Percentiles rank a stretch among this genome's conserved stretches.
Conservation (phyloP, 768 basidiomycete species). For the Russula dissimulans region DNA sequence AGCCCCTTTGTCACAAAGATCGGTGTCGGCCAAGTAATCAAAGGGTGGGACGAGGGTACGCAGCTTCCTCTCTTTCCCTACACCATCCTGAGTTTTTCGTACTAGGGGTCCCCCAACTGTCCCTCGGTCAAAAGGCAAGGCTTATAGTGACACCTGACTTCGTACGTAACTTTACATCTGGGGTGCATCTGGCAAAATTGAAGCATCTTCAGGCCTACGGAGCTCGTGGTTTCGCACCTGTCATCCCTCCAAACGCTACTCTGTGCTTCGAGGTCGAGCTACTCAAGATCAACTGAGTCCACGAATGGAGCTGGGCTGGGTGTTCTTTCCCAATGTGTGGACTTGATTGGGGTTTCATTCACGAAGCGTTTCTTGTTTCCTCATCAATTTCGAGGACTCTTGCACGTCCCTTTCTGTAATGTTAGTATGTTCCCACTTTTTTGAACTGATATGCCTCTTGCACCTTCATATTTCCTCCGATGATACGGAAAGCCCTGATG, state of each 20-base stretch:
- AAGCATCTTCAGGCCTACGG: constrained; percentile 53
- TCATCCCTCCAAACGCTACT: constrained; percentile 68
- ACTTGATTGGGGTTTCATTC: constrained; percentile 14
- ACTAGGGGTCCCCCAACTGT: constrained; percentile 67
- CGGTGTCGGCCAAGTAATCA: constrained; percentile 76
- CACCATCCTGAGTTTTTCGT: constrained; percentile 6
- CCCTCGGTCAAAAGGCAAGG: constrained; percentile 63
- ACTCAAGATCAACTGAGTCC: constrained; percentile 48
- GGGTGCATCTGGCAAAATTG: constrained; percentile 1
- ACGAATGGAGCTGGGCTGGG: background rate
- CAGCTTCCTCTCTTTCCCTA: background rate
- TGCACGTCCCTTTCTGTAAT: constrained; percentile 17
- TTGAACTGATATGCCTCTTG: background rate
- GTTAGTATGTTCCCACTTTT: constrained; percentile 4
- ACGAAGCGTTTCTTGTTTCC: constrained; percentile 2
- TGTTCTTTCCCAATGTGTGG: constrained; percentile 8
- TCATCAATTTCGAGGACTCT: constrained; percentile 10
- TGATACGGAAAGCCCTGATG: background rate
- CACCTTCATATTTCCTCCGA: constrained; percentile 2
- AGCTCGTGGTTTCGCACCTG: constrained; percentile 60
- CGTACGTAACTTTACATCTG: constrained; percentile 37
- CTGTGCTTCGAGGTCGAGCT: constrained; percentile 82
- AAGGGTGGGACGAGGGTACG: constrained; percentile 85
- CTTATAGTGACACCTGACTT: constrained; percentile 67
- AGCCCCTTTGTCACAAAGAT: constrained; percentile 60